Evolutionary conservation across 2,329 filamentous ascomycete species (phyloP), one percentile per base, ranked within the genome.

Genomic region (Pseudonectria foliicola): DNA sequence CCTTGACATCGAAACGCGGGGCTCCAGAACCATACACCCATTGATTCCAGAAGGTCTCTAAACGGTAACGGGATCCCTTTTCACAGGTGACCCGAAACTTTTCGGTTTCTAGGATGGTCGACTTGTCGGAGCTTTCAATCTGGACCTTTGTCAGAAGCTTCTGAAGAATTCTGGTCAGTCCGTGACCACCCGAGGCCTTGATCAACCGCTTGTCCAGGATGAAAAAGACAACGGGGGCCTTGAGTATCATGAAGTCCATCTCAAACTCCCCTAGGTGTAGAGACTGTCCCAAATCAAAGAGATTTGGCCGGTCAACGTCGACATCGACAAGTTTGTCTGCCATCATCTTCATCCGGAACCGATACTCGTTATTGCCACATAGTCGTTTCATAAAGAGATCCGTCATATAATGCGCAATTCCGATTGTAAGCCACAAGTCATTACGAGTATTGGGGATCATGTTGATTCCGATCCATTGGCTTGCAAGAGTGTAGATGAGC

Each of bases 401-500:
- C 2, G 90, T 88, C 74, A 98, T 94, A 66, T 87, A 98, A 67
- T 90, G 89, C 1, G 90, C 85, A 30, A 93, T 82, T 11, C 90
- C 93, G 35, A 92, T 75, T 10, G 90, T 82, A 13, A 93, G 79
- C 92, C 92, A 98, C 35, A 80, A 77, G 58, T 98, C 92, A 33
- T 73, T 72, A 13, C 80, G 77, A 27, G 82, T 79, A 53, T 88
- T 85, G 1, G 92, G 82, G 31, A 94, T 82, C 46, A 98, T 85
- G 54, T 89, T 89, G 44, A 98, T 82, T 12, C 92, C 92, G 45
- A 92, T 85, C 84, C 90, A 98, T 57, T 98, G 92, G 39, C 80
- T 85, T 10, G 92, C 86, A 31, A 96, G 68, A 1, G 88, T 81
- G 55, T 92, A 83, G 7, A 93, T 82, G 13, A 98, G 66, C 35